Evolutionary conservation across 2,329 filamentous ascomycete genomes (phyloP).

Genomic region (Capronia epimyces): DNA sequence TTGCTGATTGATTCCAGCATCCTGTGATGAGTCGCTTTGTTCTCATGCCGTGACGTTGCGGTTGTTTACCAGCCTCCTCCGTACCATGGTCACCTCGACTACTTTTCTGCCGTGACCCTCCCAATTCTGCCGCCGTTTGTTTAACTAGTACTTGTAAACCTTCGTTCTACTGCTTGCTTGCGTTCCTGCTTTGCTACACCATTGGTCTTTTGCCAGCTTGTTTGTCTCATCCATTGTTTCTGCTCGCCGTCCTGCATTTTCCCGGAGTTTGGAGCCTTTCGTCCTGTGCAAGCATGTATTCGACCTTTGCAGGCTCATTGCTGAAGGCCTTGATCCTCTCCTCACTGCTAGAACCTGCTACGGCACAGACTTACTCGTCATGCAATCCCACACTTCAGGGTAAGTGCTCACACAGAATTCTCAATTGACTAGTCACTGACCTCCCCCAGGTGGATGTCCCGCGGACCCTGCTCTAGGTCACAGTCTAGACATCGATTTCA

Average conservation of each 20-base stretch:
- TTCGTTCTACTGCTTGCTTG: neutral
- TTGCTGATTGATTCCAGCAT: neutral
- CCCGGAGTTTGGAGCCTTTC: constrained; percentile 16
- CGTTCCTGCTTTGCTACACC: neutral
- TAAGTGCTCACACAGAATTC: constrained; percentile 27
- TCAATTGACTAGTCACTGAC: constrained; percentile 1
- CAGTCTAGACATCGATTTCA: constrained; percentile 80
- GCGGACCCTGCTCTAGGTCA: constrained; percentile 74
- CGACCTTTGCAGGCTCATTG: constrained; percentile 9
- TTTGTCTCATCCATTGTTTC: neutral
- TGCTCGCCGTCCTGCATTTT: constrained; percentile 19
- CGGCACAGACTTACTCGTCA: constrained; percentile 41
- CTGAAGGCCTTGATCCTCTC: constrained; percentile 16
- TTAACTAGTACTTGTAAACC: neutral
- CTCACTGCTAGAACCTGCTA: constrained; percentile 24
- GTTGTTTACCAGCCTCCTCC: constrained; percentile 5
- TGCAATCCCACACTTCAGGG: constrained; percentile 41
- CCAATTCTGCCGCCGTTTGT: neutral
- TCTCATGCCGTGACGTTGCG: neutral
- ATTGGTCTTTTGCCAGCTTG: constrained; percentile 6
- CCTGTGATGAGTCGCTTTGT: neutral
- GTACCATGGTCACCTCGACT: neutral
- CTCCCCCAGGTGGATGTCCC: constrained; percentile 50
- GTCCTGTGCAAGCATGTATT: constrained; percentile 11
- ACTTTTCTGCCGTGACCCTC: neutral